Evolutionary conservation across 23 red algal genomes (phyloP).

Genomic region (Gracilaria gracilis): DNA sequence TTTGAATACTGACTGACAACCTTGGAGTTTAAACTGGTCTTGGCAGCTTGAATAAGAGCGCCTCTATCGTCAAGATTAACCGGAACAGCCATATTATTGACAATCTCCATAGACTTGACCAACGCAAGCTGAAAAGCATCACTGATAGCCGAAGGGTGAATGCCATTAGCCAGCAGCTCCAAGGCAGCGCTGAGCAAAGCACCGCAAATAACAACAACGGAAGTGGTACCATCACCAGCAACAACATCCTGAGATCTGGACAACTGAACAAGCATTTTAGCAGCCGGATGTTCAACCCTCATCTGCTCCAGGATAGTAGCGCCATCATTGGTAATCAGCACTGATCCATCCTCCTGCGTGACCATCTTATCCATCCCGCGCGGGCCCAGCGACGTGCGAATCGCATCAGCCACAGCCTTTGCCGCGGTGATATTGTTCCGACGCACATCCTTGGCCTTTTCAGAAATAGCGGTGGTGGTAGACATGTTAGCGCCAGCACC

Average conservation of each 20-base stretch:
- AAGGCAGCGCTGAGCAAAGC: slow-evolving; percentile 83
- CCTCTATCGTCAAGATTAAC: slow-evolving; percentile 83
- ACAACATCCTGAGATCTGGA: slow-evolving; percentile 96
- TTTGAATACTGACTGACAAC: slow-evolving; percentile 92
- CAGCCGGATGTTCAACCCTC: slow-evolving; percentile 94
- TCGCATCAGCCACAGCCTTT: slow-evolving; percentile 94
- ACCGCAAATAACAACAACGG: slow-evolving; percentile 94
- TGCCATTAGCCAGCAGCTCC: slow-evolving; percentile 81
- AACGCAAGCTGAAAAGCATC: slow-evolving; percentile 86
- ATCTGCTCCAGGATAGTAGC: slow-evolving; percentile 95
- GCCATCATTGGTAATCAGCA: slow-evolving; percentile 98
- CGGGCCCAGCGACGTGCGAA: slow-evolving; percentile 93
- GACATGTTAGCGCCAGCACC: background rate
- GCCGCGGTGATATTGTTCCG: slow-evolving; percentile 94
- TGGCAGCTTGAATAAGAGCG: slow-evolving; percentile 87
- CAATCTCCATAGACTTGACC: slow-evolving; percentile 69
- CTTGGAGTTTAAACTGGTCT: slow-evolving; percentile 94
- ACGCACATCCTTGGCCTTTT: slow-evolving; percentile 92
- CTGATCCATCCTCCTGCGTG: slow-evolving; percentile 72
- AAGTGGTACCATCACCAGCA: slow-evolving; percentile 98
- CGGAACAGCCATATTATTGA: slow-evolving; percentile 87
- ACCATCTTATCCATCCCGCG: slow-evolving; percentile 99
- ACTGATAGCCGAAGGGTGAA: slow-evolving; percentile 91
- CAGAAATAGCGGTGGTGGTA: slow-evolving; percentile 30
- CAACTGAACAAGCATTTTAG: slow-evolving; percentile 97